Conservation (phyloP, 768 basidiomycete species). For the Leccinum imitatum region DNA sequence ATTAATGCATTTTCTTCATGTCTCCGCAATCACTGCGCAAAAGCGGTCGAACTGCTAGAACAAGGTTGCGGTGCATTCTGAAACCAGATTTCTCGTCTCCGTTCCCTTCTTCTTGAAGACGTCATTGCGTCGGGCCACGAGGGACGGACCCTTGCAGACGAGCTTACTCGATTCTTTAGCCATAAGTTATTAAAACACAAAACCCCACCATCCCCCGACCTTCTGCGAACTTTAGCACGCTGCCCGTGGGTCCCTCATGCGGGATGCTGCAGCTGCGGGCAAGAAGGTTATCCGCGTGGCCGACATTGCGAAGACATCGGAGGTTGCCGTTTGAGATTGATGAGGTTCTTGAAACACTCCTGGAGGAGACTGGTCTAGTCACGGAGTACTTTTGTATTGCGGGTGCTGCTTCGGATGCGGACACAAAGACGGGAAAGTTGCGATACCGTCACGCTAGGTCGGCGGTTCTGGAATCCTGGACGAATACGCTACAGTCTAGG, state of each 20-base stretch:
- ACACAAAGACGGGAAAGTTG: conserved; percentile 20
- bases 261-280: conserved; percentile 18
- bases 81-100: no score
- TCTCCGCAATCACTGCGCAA: no score
- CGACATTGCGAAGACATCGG: conserved; percentile 22
- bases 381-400: conserved; percentile 23
- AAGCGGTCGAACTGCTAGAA: no score
- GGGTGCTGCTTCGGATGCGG: conserved; percentile 20
- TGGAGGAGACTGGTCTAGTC: conserved; percentile 15
- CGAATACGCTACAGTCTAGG: conserved; percentile 11
- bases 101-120: no score
- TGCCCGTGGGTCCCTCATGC: conserved; percentile 8
- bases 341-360: conserved; percentile 13
- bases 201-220: no score
- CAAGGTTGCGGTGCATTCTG: no score
- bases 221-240: no score
- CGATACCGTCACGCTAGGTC: conserved; percentile 15
- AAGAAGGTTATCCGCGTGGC: conserved; percentile 26
- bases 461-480: conserved; percentile 24
- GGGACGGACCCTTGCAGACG: no score
- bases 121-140: no score
- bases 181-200: no score
- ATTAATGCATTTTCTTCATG: no score
- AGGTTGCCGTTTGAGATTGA: conserved; percentile 20
- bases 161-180: no score